Base-by-base conservation (phyloP, 2,329 filamentous ascomycete species). In the Hypoxylon sp. region DNA sequence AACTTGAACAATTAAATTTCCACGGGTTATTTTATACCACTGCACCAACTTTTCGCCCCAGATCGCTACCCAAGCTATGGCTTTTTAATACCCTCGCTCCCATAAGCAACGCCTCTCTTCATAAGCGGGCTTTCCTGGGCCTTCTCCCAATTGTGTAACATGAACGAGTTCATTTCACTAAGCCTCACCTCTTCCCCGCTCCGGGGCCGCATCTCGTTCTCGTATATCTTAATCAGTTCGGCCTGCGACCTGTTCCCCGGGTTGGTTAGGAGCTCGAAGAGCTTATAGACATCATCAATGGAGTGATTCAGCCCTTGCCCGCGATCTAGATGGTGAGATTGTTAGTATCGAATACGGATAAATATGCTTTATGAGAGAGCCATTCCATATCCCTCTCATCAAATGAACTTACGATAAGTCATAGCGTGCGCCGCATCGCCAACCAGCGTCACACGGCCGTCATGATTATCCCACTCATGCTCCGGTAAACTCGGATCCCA, bases 241-340 rank as follows among this genome's bases (percentile, higher is more conserved):
- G 64, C 71, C 60, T 76, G 72, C 28, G 67, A 46, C 30, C 65
- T 28, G 19, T n/a, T 19, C 14, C 50, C 66, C 9, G 58, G 60
- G 21, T 56, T 60, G 10, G 61, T 72, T 4, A 81, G 67, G 1
- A 75, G 72, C 68, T 78, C 74, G 41, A 79, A 74, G 7, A 85
- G 65, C 61, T 80, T 79, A 0, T 75, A 78, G 3, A 79, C 81
- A 64, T 85, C 83, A 1, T 78, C 78, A 9, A 85, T 75, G 2
- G 79, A 79, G 63, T 84, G 82, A 65, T 85, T 85, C n/a, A 85
- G 76, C 0, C 82, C 83, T 71, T 85, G 82, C 0, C 82, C 83
- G 21, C 83, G 79, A 70, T 85, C 74, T 75, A 19, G 10, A 25
- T 17, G 34, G 6, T 10, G 6, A 32, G 6, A 11, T 13, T 46